Percentiles rank a stretch among this genome's conserved stretches.
Conservation (phyloP, 2,329 filamentous ascomycete species). For the Fusarium guadeloupense region DNA sequence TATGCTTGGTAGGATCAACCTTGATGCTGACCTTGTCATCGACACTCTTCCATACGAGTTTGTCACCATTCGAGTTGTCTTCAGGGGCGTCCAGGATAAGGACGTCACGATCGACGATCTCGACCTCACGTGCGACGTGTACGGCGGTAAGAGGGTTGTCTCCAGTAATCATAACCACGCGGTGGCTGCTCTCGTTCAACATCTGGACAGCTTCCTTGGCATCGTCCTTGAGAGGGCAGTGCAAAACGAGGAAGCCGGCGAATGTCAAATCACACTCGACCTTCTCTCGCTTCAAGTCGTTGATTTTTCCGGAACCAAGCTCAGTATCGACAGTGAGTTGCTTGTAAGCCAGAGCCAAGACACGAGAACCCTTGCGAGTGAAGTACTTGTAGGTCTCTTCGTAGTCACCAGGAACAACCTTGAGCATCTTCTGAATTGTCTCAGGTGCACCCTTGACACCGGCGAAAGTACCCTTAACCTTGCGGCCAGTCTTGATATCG, state of each 20-base stretch:
- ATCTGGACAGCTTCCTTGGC: conserved; percentile 93
- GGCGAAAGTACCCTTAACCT: conserved; percentile 86
- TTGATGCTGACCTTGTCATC: conserved; percentile 89
- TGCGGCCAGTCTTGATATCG: conserved; percentile 77
- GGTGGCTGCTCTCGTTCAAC: conserved; percentile 98
- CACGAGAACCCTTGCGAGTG: conserved; percentile 92
- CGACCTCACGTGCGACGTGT: conserved; percentile 93
- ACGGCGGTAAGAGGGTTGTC: conserved; percentile 97
- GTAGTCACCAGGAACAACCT: conserved; percentile 83
- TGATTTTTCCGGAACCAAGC: conserved; percentile 84
- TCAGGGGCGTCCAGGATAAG: conserved; percentile 96
- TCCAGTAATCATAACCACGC: conserved; percentile 98
- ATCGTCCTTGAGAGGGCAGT: conserved; percentile 96
- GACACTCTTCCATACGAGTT: conserved; percentile 92
- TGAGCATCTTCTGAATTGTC: conserved; percentile 93
- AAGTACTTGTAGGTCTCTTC: conserved; percentile 99
- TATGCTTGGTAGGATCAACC: conserved; percentile 82
- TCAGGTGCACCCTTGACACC: conserved; percentile 97
- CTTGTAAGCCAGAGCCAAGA: conserved; percentile 93
- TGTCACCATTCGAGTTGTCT: conserved; percentile 80
- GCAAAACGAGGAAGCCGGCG: conserved; percentile 93
- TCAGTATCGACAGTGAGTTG: conserved; percentile 84
- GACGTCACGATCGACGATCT: conserved; percentile 96
- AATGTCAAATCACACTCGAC: conserved; percentile 87
- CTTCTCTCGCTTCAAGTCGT: conserved; percentile 92